Base-by-base conservation (phyloP, 164 flowering plant species). In the Nymphaea colorata region DNA sequence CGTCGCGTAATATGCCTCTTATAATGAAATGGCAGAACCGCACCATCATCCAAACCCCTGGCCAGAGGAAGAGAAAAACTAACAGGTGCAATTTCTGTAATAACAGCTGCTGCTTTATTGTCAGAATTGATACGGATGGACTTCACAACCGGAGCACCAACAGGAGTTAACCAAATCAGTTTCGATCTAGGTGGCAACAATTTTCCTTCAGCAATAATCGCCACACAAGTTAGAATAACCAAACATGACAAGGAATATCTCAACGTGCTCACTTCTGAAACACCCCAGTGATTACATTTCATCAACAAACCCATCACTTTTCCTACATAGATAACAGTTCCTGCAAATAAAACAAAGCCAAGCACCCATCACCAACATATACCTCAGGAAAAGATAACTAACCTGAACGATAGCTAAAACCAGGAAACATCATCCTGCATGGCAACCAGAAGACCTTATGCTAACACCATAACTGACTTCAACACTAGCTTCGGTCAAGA, bases 21-120 rank as follows among this genome's bases (percentile, higher is more conserved):
- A 18, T 65, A 76, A 66, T 71, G 84, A 61, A 69, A 71, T 44
- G 41, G 61, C 14, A 79, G 87, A 68, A 77, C 63, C 70, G 77
- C 42, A 61, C 42, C 42, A 61, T 61, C 8, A 17, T 10, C 12
- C 10, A 17, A 8, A 41, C 10, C 69, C 6, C 64, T 80, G 25
- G 87, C 83, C 59, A 76, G 66, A 14, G 86, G 83, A 17, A 77
- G 76, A 68, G 74, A 69, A 59, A 81, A 70, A 64, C 76, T 42
- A 67, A 72, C 64, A 25, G 71, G 82, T 3, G 72, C 70, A 17
- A 25, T 59, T 68, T 57, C 75, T 14, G 73, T 6, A 44, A 44
- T 55, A 18, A 36, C 59, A 60, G 59, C 57, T 15, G 14, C 57
- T 51, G 57, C 57, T 15, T 15, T 51, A 51, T 51, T 15, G 14